These are phyloP conservation scores for Imleria badia DNA, from an alignment of 768 basidiomycete species.

Conservation along the genomic window DNA sequence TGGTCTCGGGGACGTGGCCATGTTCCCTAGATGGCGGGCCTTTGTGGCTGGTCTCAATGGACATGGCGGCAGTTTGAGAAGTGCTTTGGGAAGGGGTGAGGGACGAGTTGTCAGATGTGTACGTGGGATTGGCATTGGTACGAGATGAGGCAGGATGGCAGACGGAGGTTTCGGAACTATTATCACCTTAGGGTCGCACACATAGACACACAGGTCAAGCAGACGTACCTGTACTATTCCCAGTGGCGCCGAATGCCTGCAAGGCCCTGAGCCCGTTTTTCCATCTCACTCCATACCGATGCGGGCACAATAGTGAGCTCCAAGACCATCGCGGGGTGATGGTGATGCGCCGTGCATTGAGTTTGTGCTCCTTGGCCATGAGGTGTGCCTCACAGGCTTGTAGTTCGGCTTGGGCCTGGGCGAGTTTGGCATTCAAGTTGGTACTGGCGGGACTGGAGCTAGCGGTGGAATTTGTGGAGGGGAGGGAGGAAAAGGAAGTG, in stretches of 20 bases:
- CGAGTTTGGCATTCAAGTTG: slow-evolving; percentile 52
- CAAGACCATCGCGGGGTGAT: slow-evolving; percentile 63
- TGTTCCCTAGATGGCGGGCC: slow-evolving; percentile 5
- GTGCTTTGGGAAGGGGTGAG: slow-evolving; percentile 77
- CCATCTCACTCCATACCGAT: slow-evolving; percentile 66
- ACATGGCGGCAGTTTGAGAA: slow-evolving; percentile 47
- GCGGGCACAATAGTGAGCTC: slow-evolving; percentile 60
- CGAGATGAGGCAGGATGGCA: slow-evolving; percentile 5
- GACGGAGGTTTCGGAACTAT: slow-evolving; percentile 1
- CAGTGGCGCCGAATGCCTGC: slow-evolving; percentile 14
- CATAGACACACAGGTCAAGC: too few species aligned
- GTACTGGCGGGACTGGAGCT: slow-evolving; percentile 13
- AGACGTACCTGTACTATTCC: background rate
- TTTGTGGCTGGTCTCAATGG: slow-evolving; percentile 16
- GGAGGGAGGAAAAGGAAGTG: slow-evolving; percentile 44
- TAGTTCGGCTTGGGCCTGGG: slow-evolving; percentile 57
- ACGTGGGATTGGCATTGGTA: slow-evolving; percentile 18
- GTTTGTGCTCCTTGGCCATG: slow-evolving; percentile 64
- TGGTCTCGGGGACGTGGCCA: background rate
- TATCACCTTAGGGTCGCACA: too few species aligned
- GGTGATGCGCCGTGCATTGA: slow-evolving; percentile 49
- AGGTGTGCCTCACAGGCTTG: slow-evolving; percentile 82
- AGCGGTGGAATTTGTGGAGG: slow-evolving; percentile 30
- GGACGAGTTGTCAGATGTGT: slow-evolving; percentile 58
- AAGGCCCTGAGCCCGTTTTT: slow-evolving; percentile 50